phyloP scores from a whole-genome alignment of 371 early-diverging fungal species.

The Entomophthora muscae region DNA sequence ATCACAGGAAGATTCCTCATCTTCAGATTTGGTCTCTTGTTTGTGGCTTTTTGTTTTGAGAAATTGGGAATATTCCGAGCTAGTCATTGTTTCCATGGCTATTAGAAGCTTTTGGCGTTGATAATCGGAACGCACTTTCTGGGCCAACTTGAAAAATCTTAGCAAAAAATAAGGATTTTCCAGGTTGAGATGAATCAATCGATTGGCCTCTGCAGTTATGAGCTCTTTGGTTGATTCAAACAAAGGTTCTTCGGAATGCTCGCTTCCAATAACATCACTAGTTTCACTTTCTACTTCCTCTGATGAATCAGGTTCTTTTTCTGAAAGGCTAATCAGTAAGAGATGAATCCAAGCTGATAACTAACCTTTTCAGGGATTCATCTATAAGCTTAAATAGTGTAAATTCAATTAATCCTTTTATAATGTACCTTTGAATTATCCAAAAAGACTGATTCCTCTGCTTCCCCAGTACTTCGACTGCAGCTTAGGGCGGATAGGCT shows the following conservation, averaged over 20 bases:
- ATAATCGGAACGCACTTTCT: not conserved
- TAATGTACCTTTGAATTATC: no score
- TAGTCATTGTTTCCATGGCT: not conserved
- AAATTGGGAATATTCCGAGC: not conserved
- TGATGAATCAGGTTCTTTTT: not conserved
- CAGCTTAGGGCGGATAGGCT: no score
- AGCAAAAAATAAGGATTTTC: slow-evolving; percentile 3
- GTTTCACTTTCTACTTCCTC: not conserved
- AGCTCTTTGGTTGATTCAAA: not conserved
- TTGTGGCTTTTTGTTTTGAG: not conserved
- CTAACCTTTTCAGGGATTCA: not conserved
- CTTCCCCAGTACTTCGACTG: no score
- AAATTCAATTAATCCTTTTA: no score
- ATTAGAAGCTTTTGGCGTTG: not conserved
- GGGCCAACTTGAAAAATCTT: slow-evolving; percentile 5
- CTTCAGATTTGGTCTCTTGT: not conserved
- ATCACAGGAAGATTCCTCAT: no score
- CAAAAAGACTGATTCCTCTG: no score
- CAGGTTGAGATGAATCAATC: not conserved
- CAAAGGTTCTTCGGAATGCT: not conserved
- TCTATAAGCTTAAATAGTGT: not conserved
- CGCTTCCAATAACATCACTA: not conserved
- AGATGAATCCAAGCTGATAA: not conserved
- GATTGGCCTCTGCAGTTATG: not conserved
- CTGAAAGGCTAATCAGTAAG: not conserved